Evolutionary conservation across 2,329 filamentous ascomycete species (phyloP), one percentile per base, ranked within the genome.

Genomic region (Alternaria sp.): DNA sequence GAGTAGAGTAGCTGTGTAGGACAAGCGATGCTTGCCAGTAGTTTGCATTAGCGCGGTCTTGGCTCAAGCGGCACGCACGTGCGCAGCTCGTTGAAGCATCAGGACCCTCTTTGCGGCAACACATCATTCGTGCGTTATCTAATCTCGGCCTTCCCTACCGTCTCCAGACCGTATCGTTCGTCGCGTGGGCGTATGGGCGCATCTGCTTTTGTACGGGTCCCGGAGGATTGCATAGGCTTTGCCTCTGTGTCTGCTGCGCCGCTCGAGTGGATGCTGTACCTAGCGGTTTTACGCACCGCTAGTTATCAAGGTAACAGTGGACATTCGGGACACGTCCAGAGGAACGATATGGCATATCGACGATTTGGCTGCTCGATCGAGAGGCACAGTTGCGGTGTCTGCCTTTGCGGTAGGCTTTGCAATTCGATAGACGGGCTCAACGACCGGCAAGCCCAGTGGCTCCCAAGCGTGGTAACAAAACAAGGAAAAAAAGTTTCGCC

Each of bases 61-160:
- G 51, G 36, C n/a, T 46, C 24, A n/a, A 41, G 31, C 46, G 37
- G 55, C 23, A 48, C 34, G 55, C 55, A 55, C 55, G 55, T 59
- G 59, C 51, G 53, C 49, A 46, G 51, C 26, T 29, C 36, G 51
- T 44, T 34, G 33, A 13, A 28, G 23, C 45, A 9, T 23, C 29
- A 34, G 55, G 42, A 48, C 51, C 37, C 36, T 55, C 29, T 11
- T 29, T 54, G 29, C 40, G 44, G 45, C 45, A 40, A 58, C 46
- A 14, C 51, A 55, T 61, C 28, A 58, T 58, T 56, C 51, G 51
- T 50, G 56, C 59, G 34, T 59, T 58, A 61, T 61, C 51, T 56
- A 54, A 54, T 58, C 55, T 51, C 33, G 42, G 21, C 24, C 26
- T 28, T 8, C 46, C 44, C 14, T 13, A 24, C 42, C 26, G 29